Evolutionary conservation across 75 land plant genomes (phyloP).

Genomic region (Pseudotsuga menziesii): DNA sequence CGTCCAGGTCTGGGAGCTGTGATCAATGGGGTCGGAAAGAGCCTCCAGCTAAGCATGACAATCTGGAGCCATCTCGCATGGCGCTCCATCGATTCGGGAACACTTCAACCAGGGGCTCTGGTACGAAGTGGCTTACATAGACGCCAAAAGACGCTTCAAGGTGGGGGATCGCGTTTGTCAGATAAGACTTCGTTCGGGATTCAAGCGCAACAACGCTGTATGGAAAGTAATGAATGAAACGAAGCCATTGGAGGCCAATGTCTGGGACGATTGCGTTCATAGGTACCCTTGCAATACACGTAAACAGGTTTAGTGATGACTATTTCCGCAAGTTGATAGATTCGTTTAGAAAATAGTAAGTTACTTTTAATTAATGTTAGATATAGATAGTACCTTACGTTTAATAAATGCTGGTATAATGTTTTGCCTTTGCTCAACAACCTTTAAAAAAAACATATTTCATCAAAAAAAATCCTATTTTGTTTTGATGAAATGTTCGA

Average conservation of each 20-base stretch:
- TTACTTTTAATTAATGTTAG: too few species aligned
- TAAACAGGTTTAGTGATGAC: neutral
- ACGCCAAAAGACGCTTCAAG: conserved; percentile 57
- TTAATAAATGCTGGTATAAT: too few species aligned
- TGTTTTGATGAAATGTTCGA: too few species aligned
- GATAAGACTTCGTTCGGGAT: conserved; percentile 25
- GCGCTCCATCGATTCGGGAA: conserved; percentile 55
- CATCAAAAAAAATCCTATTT: too few species aligned
- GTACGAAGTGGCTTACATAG: conserved; percentile 60
- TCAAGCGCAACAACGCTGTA: conserved; percentile 37
- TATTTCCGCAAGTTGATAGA: neutral
- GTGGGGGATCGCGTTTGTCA: conserved; percentile 37
- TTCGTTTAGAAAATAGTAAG: too few species aligned
- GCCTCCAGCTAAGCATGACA: conserved; percentile 23
- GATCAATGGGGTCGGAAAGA: conserved; percentile 34
- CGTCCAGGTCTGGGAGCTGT: conserved; percentile 54
- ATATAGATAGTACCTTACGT: too few species aligned
- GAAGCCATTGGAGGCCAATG: neutral
- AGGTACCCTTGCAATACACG: neutral
- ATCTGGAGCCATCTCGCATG: conserved; percentile 64
- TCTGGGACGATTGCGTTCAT: neutral
- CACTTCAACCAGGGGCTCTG: conserved; percentile 62
- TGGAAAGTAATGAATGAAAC: conserved; percentile 24
- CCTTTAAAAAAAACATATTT: too few species aligned
- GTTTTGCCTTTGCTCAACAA: too few species aligned